Evolutionary conservation across 2,329 filamentous ascomycete genomes (phyloP).

Genomic region (Fusarium sp.): DNA sequence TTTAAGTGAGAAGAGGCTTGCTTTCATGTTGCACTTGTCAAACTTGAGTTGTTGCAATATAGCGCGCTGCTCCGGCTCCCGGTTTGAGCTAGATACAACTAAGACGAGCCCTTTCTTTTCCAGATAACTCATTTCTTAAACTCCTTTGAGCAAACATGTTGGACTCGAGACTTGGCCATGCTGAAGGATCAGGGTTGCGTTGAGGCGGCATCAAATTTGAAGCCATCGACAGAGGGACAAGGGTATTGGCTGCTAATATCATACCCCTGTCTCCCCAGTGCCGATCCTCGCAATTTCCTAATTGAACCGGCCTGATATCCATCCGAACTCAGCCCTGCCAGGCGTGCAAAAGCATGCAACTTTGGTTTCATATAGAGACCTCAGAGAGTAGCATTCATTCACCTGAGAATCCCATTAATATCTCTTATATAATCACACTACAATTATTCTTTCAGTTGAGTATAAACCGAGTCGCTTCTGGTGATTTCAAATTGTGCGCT

Average conservation of each 20-base stretch:
- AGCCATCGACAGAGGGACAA: slow-evolving; percentile 5
- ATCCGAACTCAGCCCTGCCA: slow-evolving; percentile 9
- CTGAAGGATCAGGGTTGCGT: neutral
- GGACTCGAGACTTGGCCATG: neutral
- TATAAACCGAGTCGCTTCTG: too few species aligned
- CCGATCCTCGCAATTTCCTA: slow-evolving; percentile 6
- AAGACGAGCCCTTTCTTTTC: neutral
- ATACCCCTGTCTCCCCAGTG: neutral
- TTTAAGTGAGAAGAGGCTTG: neutral
- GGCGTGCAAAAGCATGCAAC: neutral
- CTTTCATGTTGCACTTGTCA: neutral
- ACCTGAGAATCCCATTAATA: too few species aligned
- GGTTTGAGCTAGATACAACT: too few species aligned
- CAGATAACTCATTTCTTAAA: neutral
- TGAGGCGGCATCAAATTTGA: slow-evolving; percentile 5
- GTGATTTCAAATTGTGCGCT: too few species aligned
- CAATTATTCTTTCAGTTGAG: too few species aligned
- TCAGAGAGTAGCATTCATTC: neutral
- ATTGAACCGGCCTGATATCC: slow-evolving; percentile 2
- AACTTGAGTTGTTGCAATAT: neutral
- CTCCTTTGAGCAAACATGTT: neutral
- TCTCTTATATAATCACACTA: too few species aligned
- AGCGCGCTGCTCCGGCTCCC: neutral
- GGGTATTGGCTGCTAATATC: neutral
- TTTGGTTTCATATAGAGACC: neutral